Conservation (phyloP, 78 protist species). For the Acrasis kona region DNA sequence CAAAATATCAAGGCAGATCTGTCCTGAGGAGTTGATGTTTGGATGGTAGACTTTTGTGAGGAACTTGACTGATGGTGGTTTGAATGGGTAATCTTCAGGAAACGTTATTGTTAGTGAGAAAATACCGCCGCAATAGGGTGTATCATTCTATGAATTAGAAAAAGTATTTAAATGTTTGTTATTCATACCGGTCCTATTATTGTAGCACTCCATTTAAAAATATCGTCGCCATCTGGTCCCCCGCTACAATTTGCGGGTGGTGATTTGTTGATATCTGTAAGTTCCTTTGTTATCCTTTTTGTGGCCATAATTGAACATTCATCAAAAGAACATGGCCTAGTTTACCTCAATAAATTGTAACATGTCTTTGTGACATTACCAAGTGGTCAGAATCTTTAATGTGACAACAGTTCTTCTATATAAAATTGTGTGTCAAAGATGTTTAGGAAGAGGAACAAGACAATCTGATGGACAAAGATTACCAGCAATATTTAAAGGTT, state of each 20-base stretch:
- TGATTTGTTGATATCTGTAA: constrained; percentile 70
- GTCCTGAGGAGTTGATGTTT: constrained; percentile 90
- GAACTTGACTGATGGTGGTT: constrained; percentile 90
- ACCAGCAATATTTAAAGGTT: too few relatives aligned
- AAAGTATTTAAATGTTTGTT: neutral
- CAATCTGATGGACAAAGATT: too few relatives aligned
- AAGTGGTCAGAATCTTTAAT: too few relatives aligned
- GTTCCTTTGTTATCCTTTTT: constrained; percentile 52
- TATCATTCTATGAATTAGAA: constrained; percentile 33
- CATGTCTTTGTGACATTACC: too few relatives aligned
- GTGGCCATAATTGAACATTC: constrained; percentile 16
- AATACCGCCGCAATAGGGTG: constrained; percentile 88
- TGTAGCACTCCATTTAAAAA: constrained; percentile 91
- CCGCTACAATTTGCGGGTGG: constrained; percentile 92
- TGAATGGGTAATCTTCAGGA: constrained; percentile 96
- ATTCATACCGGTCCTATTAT: constrained; percentile 69
- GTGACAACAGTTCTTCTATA: too few relatives aligned
- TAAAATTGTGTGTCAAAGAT: too few relatives aligned
- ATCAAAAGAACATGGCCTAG: neutral
- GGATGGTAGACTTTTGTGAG: constrained; percentile 89
- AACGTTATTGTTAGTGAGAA: constrained; percentile 72
- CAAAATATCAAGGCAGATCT: constrained; percentile 92
- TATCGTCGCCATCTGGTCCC: constrained; percentile 81
- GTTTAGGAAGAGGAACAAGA: too few relatives aligned
- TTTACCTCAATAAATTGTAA: neutral